Conservation (phyloP, 2,329 filamentous ascomycete genomes). For the Talaromyces amestolkiae region DNA sequence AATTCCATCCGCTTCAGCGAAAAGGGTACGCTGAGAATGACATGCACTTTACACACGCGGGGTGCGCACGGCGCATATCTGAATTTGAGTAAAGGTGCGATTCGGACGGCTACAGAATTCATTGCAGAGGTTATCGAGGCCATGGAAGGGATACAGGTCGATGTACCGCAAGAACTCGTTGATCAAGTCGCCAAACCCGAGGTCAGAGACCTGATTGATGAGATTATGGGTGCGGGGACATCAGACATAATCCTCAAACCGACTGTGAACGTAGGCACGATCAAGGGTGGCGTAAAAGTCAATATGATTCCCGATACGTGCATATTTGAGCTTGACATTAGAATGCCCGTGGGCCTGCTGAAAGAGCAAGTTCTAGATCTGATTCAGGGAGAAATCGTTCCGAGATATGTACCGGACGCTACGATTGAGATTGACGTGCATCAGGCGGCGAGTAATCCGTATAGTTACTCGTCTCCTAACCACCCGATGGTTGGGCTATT, state of each 20-base stretch:
- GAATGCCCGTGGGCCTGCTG: slow-evolving; percentile 40
- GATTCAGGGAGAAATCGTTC: slow-evolving; percentile 21
- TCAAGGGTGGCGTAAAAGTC: slow-evolving; percentile 44
- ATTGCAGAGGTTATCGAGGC: slow-evolving; percentile 27
- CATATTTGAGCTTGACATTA: slow-evolving; percentile 41
- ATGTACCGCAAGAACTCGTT: neutral
- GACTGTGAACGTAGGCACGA: slow-evolving; percentile 43
- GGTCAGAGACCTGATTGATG: neutral
- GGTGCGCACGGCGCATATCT: slow-evolving; percentile 43
- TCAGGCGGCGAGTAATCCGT: slow-evolving; percentile 36
- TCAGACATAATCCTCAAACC: slow-evolving; percentile 39
- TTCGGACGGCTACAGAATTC: slow-evolving; percentile 34
- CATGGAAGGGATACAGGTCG: neutral
- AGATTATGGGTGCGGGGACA: slow-evolving; percentile 31
- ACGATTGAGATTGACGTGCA: slow-evolving; percentile 28
- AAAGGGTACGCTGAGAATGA: slow-evolving; percentile 44
- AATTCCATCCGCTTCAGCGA: slow-evolving; percentile 43
- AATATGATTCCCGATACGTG: slow-evolving; percentile 44
- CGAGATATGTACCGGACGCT: slow-evolving; percentile 17
- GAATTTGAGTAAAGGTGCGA: slow-evolving; percentile 41
- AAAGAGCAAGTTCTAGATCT: slow-evolving; percentile 27
- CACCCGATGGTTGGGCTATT: slow-evolving; percentile 31
- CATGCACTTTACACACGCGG: slow-evolving; percentile 33
- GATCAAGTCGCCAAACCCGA: neutral
- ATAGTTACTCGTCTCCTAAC: slow-evolving; percentile 30